phyloP scores from a whole-genome alignment of 768 basidiomycete genomes.

The Suillus tomentosus region DNA sequence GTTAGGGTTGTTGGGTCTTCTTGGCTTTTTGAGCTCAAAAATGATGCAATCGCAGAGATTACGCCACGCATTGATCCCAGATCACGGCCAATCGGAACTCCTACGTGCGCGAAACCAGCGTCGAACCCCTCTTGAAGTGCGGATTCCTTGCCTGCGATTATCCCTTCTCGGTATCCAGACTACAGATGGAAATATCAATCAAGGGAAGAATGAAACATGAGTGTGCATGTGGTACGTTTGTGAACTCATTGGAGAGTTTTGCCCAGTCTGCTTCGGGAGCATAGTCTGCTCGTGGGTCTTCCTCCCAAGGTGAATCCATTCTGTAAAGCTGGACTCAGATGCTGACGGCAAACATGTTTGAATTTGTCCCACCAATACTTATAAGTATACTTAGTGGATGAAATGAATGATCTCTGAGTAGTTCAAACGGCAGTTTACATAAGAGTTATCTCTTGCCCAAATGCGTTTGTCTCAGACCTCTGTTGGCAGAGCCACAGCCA shows the following conservation, averaged over 20 bases:
- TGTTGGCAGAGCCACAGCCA: not conserved
- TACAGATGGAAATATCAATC: constrained; percentile 29
- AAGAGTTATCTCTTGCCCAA: not conserved
- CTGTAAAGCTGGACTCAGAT: not conserved
- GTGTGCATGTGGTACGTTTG: constrained; percentile 53
- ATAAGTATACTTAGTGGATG: not conserved
- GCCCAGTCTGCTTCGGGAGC: constrained; percentile 62
- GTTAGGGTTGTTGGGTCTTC: constrained; percentile 23
- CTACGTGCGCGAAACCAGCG: constrained; percentile 70
- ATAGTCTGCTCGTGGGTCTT: constrained; percentile 35
- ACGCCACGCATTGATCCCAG: constrained; percentile 78
- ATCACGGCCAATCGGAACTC: constrained; percentile 74
- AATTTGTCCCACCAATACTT: not conserved
- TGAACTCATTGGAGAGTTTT: constrained; percentile 68
- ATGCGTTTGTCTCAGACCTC: too few relatives aligned
- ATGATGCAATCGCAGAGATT: constrained; percentile 60
- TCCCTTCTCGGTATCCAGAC: constrained; percentile 97
- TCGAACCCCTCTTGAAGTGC: constrained; percentile 92
- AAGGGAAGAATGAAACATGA: constrained; percentile 10
- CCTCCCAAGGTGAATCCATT: constrained; percentile 63
- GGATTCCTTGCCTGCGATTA: constrained; percentile 86
- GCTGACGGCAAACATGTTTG: not conserved
- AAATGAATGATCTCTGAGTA: not conserved
- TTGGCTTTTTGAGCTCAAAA: constrained; percentile 42
- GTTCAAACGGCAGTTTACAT: too few relatives aligned